Conservation (phyloP, 1,284 basidiomycete genomes). For the Ganoderma multipileum region DNA sequence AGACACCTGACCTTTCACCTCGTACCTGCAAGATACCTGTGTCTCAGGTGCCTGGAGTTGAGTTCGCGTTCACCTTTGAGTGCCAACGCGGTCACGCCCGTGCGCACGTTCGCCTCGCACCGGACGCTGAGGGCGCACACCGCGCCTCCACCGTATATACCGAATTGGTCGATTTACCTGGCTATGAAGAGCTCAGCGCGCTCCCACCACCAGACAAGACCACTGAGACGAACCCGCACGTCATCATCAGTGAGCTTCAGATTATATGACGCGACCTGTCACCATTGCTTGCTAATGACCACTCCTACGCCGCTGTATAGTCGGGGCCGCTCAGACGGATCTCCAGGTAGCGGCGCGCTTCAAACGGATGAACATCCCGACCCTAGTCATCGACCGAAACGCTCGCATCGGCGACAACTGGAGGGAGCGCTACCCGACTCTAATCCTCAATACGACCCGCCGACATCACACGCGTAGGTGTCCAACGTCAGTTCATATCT, state of each 20-base stretch:
- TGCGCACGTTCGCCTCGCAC: slow-evolving; percentile 46
- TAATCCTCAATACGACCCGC: slow-evolving; percentile 52
- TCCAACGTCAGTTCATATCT: not conserved
- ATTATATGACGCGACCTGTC: not conserved
- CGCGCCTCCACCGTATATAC: slow-evolving; percentile 38
- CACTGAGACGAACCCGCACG: slow-evolving; percentile 29
- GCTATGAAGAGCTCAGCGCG: slow-evolving; percentile 38
- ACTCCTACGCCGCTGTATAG: slow-evolving; percentile 30
- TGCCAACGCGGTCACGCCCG: slow-evolving; percentile 46
- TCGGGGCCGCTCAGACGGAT: slow-evolving; percentile 64
- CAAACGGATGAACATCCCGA: slow-evolving; percentile 53
- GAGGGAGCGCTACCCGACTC: slow-evolving; percentile 56
- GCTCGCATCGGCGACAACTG: slow-evolving; percentile 59
- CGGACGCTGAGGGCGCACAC: slow-evolving; percentile 18
- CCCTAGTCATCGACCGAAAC: slow-evolving; percentile 55
- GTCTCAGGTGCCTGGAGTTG: slow-evolving; percentile 26
- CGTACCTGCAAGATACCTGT: slow-evolving; percentile 28
- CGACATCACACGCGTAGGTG: slow-evolving; percentile 45
- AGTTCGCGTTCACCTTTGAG: slow-evolving; percentile 48
- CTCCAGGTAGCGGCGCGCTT: slow-evolving; percentile 58
- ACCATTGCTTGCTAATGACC: not conserved
- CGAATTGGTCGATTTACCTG: slow-evolving; percentile 39
- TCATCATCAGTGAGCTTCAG: slow-evolving; percentile 6
- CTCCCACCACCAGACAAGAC: slow-evolving; percentile 24
- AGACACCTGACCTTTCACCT: slow-evolving; percentile 37